phyloP scores from a whole-genome alignment of 1,284 basidiomycete species.

The Xanthoconium separans region DNA sequence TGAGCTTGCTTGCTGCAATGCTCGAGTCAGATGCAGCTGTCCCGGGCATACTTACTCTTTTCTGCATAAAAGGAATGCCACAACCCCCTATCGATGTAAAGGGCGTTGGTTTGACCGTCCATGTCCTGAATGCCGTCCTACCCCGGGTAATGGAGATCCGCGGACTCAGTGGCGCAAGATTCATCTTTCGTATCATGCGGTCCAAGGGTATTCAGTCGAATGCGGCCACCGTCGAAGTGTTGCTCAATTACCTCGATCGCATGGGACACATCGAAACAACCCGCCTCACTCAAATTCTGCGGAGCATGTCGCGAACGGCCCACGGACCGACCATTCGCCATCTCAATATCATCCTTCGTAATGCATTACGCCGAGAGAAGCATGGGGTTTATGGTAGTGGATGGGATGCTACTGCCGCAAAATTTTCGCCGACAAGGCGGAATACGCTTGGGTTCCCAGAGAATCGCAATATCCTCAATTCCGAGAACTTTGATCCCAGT shows the following conservation, averaged over 20 bases:
- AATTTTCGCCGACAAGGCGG: constrained; percentile 35
- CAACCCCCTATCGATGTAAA: constrained; percentile 34
- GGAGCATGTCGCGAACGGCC: constrained; percentile 38
- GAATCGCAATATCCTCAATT: constrained; percentile 27
- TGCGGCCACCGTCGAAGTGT: constrained; percentile 49
- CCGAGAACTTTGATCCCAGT: constrained; percentile 45
- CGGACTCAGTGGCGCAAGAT: constrained; percentile 47
- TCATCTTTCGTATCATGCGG: constrained; percentile 55
- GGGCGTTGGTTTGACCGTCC: constrained; percentile 41
- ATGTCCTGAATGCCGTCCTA: constrained; percentile 61
- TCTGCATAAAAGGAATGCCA: constrained; percentile 21
- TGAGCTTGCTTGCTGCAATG: constrained; percentile 47
- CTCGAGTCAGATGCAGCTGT: constrained; percentile 34
- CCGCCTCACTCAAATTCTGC: constrained; percentile 47
- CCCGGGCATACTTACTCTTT: constrained; percentile 23
- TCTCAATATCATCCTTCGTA: constrained; percentile 49
- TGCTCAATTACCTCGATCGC: constrained; percentile 50
- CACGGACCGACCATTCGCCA: constrained; percentile 48
- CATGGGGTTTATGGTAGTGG: constrained; percentile 43
- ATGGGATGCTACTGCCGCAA: constrained; percentile 47
- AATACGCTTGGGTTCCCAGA: constrained; percentile 13
- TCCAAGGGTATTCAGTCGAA: constrained; percentile 48
- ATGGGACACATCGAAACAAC: constrained; percentile 41
- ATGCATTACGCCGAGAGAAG: constrained; percentile 50
- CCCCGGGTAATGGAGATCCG: constrained; percentile 44